phyloP scores from a whole-genome alignment of 192 early-diverging fungal genomes.

The Glomus cerebriforme region DNA sequence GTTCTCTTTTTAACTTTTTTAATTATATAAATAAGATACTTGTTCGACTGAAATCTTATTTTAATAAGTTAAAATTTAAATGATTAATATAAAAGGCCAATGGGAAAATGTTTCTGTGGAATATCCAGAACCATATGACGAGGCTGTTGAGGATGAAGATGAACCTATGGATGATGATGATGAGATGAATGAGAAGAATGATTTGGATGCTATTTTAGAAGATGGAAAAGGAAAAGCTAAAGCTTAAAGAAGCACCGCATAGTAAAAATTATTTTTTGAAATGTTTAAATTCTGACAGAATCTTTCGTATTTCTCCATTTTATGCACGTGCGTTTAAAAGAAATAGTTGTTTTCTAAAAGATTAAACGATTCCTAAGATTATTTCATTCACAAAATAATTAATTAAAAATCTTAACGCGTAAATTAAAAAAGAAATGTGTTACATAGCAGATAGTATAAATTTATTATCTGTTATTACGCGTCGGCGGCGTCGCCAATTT shows the following conservation, averaged over 20 bases:
- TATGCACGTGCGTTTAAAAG: too few relatives aligned
- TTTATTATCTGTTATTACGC: too few relatives aligned
- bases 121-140: neutral
- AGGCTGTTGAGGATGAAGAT: neutral
- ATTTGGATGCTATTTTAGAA: neutral
- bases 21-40: neutral
- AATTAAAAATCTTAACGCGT: too few relatives aligned
- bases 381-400: too few relatives aligned
- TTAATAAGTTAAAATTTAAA: neutral
- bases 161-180: neutral
- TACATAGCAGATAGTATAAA: too few relatives aligned
- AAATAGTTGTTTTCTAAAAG: too few relatives aligned
- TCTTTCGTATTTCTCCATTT: too few relatives aligned
- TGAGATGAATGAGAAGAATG: neutral
- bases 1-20: neutral
- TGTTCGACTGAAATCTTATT: neutral
- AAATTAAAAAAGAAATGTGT: too few relatives aligned
- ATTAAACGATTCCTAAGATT: too few relatives aligned
- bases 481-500: too few relatives aligned
- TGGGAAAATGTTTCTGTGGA: neutral
- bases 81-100: neutral
- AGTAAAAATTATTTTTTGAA: neutral
- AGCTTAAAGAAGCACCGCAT: neutral
- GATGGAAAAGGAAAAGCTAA: conserved; percentile 3
- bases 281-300: too few relatives aligned